phyloP scores from a whole-genome alignment of 176 grass and related monocot species.

The Pontederia crassipes region DNA sequence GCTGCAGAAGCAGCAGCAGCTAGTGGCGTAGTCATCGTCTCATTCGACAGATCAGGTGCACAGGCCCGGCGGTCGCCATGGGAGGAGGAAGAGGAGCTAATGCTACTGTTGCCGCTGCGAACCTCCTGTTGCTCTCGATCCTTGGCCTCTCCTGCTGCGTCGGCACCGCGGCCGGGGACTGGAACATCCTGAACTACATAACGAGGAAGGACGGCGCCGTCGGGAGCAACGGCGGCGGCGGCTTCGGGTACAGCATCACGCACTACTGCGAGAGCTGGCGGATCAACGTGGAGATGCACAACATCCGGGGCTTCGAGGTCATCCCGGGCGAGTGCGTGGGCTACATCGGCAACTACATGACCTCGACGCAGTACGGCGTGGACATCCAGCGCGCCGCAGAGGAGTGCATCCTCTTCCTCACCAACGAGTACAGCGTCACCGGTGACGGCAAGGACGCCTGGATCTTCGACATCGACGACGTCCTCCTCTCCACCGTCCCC shows the following conservation, averaged over 20 bases:
- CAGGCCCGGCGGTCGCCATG: too few species aligned
- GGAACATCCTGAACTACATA: conserved; percentile 20
- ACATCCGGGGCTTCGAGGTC: conserved; percentile 16
- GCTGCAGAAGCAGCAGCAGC: too few species aligned
- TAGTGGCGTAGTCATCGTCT: too few species aligned
- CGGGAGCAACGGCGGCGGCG: too few species aligned
- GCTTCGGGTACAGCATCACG: not conserved
- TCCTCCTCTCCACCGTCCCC: conserved; percentile 21
- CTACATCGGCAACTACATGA: conserved; percentile 14
- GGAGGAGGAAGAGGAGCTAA: too few species aligned
- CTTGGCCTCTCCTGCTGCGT: not conserved
- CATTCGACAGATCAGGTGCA: too few species aligned
- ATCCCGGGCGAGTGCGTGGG: conserved; percentile 3
- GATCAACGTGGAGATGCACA: conserved; percentile 20
- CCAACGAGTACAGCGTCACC: not conserved
- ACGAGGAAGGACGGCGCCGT: not conserved
- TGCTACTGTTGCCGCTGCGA: not conserved
- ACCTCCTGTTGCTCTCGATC: not conserved
- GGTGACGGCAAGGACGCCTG: conserved; percentile 15
- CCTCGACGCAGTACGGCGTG: conserved; percentile 14
- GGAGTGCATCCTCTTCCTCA: conserved; percentile 8
- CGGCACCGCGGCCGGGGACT: conserved; percentile 6
- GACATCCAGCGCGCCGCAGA: conserved; percentile 14
- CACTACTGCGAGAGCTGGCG: conserved; percentile 21
- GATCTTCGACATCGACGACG: conserved; percentile 21